Evolutionary conservation across 306 rosid species (phyloP), one percentile per base, ranked within the genome.

Genomic region (Gastrolobium bilobum): DNA sequence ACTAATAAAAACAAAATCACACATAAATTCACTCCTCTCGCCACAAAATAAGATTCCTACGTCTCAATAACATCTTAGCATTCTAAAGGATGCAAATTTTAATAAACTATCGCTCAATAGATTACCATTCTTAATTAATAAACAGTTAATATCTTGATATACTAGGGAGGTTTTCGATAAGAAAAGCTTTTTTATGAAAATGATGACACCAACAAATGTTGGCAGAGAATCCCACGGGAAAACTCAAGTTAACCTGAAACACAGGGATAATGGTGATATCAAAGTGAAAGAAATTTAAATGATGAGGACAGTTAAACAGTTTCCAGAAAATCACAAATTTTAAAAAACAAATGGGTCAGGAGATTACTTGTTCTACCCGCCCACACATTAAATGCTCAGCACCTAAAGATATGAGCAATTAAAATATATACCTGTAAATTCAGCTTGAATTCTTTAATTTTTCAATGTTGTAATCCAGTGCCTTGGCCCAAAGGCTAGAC

Each of bases 401-500:
- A n/a, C n/a, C n/a, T n/a, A n/a, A n/a, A n/a, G n/a, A n/a, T n/a
- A n/a, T n/a, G n/a, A n/a, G n/a, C n/a, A n/a, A n/a, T n/a, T n/a
- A n/a, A n/a, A n/a, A n/a, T n/a, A n/a, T n/a, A n/a, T n/a, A n/a
- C n/a, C n/a, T n/a, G n/a, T n/a, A n/a, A n/a, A n/a, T n/a, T n/a
- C n/a, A n/a, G n/a, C n/a, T n/a, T n/a, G n/a, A n/a, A n/a, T n/a
- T n/a, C n/a, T n/a, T n/a, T n/a, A n/a, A n/a, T n/a, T n/a, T n/a
- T n/a, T n/a, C n/a, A n/a, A n/a, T n/a, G n/a, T 91, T 1, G 99
- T 84, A 73, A 93, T 77, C 99, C 99, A 96, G 77, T 93, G 99
- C 80, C 86, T 87, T 57, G 99, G 98, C 3, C 99, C 99, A 53
- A 96, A 96, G 30, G 98, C 99, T 56, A 88, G 51, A 42, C 99